These are phyloP conservation scores for Rhizopus delemar DNA, from an alignment of 371 early-diverging fungal species.

Conservation along the genomic window DNA sequence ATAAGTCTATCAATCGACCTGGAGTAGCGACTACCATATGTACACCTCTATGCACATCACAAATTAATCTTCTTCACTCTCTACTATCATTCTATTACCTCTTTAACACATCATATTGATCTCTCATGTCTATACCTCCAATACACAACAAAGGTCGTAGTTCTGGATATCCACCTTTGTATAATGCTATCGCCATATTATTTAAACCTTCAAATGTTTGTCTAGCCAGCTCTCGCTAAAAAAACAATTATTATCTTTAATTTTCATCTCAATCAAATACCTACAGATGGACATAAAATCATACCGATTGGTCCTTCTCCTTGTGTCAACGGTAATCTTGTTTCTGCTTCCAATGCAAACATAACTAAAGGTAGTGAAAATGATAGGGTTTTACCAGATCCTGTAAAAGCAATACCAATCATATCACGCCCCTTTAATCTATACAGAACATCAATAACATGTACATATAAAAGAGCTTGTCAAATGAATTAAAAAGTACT, in stretches of 20 bases:
- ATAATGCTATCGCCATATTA: constrained; percentile 65
- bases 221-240: constrained; percentile 81
- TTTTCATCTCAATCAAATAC: constrained; percentile 12
- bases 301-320: constrained; percentile 93
- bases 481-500: constrained; percentile 12
- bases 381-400: constrained; percentile 99
- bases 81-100: constrained; percentile 31
- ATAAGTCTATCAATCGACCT: constrained; percentile 87
- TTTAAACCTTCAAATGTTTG: constrained; percentile 81
- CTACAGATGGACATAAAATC: constrained; percentile 86
- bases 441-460: background rate
- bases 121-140: constrained; percentile 93
- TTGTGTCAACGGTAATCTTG: constrained; percentile 71
- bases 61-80: constrained; percentile 19
- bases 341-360: constrained; percentile 81
- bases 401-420: constrained; percentile 97
- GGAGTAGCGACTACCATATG: constrained; percentile 95
- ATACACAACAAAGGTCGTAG: constrained; percentile 83
- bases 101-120: constrained; percentile 74
- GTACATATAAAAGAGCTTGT: too few species aligned
- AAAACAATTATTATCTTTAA: background rate
- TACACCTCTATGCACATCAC: constrained; percentile 41
- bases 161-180: constrained; percentile 69
- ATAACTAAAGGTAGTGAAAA: constrained; percentile 91
- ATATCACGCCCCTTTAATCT: constrained; percentile 84